Evolutionary conservation across 1,139 yeast species (phyloP).

Genomic region (Lodderomyces pseudojiufengensis): DNA sequence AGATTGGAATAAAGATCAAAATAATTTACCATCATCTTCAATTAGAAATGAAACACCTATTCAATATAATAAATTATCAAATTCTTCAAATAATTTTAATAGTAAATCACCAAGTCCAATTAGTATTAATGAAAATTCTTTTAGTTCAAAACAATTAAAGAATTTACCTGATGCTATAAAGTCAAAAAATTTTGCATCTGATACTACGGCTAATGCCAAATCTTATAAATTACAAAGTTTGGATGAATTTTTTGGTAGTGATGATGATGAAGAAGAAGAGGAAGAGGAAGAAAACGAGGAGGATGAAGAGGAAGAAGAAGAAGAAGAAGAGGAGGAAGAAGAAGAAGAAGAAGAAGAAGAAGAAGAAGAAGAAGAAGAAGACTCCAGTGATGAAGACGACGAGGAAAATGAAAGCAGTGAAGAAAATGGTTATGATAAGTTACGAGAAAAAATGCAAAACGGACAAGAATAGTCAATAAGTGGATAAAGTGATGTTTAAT

Average conservation of each 20-base stretch:
- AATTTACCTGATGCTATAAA: not conserved
- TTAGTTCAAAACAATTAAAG: conserved; percentile 22
- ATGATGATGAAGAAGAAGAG: conserved; percentile 37
- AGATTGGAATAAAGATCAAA: conserved; percentile 34
- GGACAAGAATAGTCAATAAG: no score
- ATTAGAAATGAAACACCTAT: conserved; percentile 35
- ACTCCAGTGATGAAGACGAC: conserved; percentile 6
- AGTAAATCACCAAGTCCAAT: conserved; percentile 20
- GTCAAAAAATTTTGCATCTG: not conserved
- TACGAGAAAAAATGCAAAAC: no score
- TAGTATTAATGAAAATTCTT: conserved; percentile 18
- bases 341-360: conserved; percentile 20
- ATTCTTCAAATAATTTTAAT: conserved; percentile 16
- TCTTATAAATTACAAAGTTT: conserved; percentile 64
- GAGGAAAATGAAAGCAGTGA: not conserved
- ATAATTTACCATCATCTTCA: conserved; percentile 29
- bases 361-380: conserved; percentile 10
- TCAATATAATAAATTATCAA: conserved; percentile 22
- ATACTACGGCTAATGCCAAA: conserved; percentile 11
- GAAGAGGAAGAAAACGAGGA: conserved; percentile 30
- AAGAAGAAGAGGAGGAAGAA: conserved; percentile 17
- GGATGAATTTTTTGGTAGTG: conserved; percentile 76
- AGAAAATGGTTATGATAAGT: no score
- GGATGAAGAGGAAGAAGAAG: conserved; percentile 25
- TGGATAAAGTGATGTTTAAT: no score